A percentile compares a stretch with the other conserved stretches of the same genome.
Conservation (phyloP, 2,329 filamentous ascomycete genomes). For the Bipolaris oryzae region DNA sequence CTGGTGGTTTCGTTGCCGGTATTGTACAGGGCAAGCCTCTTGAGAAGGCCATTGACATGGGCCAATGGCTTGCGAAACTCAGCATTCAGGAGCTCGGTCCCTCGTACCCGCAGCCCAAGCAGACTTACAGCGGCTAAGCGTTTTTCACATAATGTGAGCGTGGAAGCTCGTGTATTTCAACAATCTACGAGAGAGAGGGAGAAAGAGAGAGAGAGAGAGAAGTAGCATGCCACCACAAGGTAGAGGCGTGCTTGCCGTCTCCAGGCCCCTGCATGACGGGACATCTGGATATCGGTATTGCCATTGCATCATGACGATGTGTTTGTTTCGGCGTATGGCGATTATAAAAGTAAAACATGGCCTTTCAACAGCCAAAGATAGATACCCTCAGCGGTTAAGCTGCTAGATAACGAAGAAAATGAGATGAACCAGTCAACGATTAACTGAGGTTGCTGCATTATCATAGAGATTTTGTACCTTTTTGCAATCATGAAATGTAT, state of each 20-base stretch:
- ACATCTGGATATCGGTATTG: not conserved
- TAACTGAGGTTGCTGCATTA: not conserved
- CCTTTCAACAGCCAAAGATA: conserved; percentile 31
- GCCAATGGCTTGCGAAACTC: conserved; percentile 92
- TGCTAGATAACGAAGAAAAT: conserved; percentile 5
- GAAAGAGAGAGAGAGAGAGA: conserved; percentile 41
- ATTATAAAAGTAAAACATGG: conserved; percentile 16
- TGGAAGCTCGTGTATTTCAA: conserved; percentile 49
- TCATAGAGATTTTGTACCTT: not conserved
- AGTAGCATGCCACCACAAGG: conserved; percentile 14
- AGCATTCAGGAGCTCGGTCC: conserved; percentile 95
- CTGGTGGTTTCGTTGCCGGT: conserved; percentile 90
- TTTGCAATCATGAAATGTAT: not conserved
- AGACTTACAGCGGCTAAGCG: conserved; percentile 49
- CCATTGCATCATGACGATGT: conserved; percentile 3
- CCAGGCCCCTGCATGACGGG: not conserved
- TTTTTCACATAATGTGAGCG: conserved; percentile 32
- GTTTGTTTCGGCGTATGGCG: conserved; percentile 10
- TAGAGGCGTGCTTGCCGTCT: conserved; percentile 3
- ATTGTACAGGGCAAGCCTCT: conserved; percentile 83
- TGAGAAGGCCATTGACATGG: conserved; percentile 81
- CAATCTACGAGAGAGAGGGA: conserved; percentile 46
- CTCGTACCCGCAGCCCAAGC: conserved; percentile 65
- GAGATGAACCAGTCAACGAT: not conserved
- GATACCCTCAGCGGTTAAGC: conserved; percentile 23